These are phyloP conservation scores for Talaromyces sp. DNA, from an alignment of 2,329 filamentous ascomycete genomes.

Conservation along the genomic window DNA sequence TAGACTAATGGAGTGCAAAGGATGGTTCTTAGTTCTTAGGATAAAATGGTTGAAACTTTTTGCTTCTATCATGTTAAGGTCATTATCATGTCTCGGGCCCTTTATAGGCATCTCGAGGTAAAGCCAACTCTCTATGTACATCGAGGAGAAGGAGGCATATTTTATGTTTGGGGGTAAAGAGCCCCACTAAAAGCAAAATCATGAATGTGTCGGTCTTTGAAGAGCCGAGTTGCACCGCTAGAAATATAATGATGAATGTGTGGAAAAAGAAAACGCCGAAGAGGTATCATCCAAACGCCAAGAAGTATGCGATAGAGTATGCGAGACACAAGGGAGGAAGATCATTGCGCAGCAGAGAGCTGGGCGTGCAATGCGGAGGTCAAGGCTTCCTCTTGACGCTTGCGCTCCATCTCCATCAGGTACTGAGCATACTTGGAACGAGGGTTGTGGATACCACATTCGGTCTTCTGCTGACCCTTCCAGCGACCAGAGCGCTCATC, in stretches of 20 bases:
- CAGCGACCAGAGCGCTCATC: conserved; percentile 95
- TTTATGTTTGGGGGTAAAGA: not conserved
- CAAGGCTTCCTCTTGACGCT: conserved; percentile 63
- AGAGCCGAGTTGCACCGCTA: conserved; percentile 3
- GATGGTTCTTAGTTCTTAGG: not conserved
- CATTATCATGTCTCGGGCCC: conserved; percentile 22
- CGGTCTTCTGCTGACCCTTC: conserved; percentile 95
- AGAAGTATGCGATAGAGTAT: conserved; percentile 18
- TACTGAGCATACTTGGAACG: conserved; percentile 90
- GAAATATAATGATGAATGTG: not conserved
- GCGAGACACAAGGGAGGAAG: conserved; percentile 3
- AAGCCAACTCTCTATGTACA: conserved; percentile 20
- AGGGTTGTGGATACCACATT: conserved; percentile 99
- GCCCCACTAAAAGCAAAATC: conserved; percentile 2
- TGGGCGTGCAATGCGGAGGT: conserved; percentile 46
- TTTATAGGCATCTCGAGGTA: conserved; percentile 3
- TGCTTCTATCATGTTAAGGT: conserved; percentile 18
- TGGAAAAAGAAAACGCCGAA: not conserved
- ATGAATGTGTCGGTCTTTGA: conserved; percentile 6
- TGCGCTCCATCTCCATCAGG: conserved; percentile 71
- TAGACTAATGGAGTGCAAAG: too few species aligned
- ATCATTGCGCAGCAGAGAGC: conserved; percentile 33
- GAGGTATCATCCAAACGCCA: conserved; percentile 28
- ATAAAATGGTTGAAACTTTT: not conserved
- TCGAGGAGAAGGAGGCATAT: conserved; percentile 9